Conservation (phyloP, 1,139 yeast species). For the Cylindricascospora bacillispora region DNA sequence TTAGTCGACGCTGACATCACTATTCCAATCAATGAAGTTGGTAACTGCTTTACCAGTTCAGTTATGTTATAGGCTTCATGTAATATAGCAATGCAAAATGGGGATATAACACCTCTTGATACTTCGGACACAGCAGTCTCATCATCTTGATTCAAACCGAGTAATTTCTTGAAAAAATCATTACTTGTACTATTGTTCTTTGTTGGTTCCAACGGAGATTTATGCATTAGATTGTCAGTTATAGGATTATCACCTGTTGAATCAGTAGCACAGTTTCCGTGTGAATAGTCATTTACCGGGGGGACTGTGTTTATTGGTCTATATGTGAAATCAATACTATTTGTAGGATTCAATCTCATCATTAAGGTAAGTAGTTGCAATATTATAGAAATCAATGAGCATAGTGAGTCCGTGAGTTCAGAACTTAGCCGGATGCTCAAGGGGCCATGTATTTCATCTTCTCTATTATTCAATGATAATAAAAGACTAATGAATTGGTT, state of each 20-base stretch:
- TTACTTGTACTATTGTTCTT: slow-evolving; percentile 5
- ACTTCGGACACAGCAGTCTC: slow-evolving; percentile 10
- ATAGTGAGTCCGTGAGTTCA: slow-evolving; percentile 11
- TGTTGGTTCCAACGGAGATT: slow-evolving; percentile 1
- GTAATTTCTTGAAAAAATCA: slow-evolving; percentile 18
- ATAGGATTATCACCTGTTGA: background rate
- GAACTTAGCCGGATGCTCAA: slow-evolving; percentile 2
- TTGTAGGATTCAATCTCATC: slow-evolving; percentile 21
- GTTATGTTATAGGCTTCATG: slow-evolving; percentile 18
- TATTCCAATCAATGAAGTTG: slow-evolving; percentile 19
- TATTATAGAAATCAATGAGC: slow-evolving; percentile 13
- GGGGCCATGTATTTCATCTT: slow-evolving; percentile 6
- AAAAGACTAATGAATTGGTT: slow-evolving; percentile 12
- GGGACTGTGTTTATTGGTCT: slow-evolving; percentile 9
- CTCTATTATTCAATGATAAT: slow-evolving; percentile 9
- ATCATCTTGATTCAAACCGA: slow-evolving; percentile 18
- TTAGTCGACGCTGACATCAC: slow-evolving; percentile 15
- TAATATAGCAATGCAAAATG: slow-evolving; percentile 19
- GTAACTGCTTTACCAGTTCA: slow-evolving; percentile 20
- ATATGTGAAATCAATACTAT: slow-evolving; percentile 18
- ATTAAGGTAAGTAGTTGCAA: slow-evolving; percentile 15
- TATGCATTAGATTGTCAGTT: slow-evolving; percentile 1
- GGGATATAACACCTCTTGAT: slow-evolving; percentile 19
- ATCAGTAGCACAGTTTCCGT: no score
- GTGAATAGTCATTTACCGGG: no score